phyloP scores from a whole-genome alignment of 768 basidiomycete species.

The Rhodotorula diobovata region DNA sequence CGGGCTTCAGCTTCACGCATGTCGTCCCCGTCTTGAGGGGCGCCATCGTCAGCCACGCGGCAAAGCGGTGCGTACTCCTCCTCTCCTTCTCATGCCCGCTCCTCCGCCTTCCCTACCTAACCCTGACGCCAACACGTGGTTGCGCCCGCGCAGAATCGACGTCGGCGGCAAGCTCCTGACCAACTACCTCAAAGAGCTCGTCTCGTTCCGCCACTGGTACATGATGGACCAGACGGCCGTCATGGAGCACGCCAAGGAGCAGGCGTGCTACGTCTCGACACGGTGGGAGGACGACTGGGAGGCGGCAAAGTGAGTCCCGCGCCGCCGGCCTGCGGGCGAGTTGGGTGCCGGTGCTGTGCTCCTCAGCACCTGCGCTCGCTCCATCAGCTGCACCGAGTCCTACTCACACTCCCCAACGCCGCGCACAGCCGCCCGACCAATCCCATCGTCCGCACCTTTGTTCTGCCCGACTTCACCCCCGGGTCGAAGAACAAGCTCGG shows the following conservation, averaged over 20 bases:
- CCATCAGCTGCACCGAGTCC: too few species aligned
- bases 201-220: slow-evolving; percentile 94
- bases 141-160: slow-evolving; percentile 62
- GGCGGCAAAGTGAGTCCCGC: slow-evolving; percentile 62
- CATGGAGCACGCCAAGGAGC: slow-evolving; percentile 86
- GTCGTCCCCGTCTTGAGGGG: slow-evolving; percentile 76
- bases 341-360: too few species aligned
- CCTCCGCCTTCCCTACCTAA: rapidly evolving
- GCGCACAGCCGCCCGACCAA: slow-evolving; percentile 49
- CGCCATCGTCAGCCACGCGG: slow-evolving; percentile 69
- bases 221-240: slow-evolving; percentile 97
- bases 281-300: slow-evolving; percentile 69
- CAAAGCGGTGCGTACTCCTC: slow-evolving; percentile 63
- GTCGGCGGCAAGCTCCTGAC: slow-evolving; percentile 93
- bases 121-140: neutral
- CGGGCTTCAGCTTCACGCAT: slow-evolving; percentile 92
- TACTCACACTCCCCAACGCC: neutral
- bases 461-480: slow-evolving; percentile 75
- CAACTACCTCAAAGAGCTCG: slow-evolving; percentile 87
- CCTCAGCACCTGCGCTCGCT: too few species aligned
- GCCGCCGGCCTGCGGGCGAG: neutral
- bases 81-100: too few species aligned
- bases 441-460: slow-evolving; percentile 75
- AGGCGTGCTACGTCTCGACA: slow-evolving; percentile 77
- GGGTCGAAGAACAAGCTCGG: slow-evolving; percentile 50